Conservation (phyloP, 2,329 filamentous ascomycete genomes). For the Ceratocystis cubensis region DNA sequence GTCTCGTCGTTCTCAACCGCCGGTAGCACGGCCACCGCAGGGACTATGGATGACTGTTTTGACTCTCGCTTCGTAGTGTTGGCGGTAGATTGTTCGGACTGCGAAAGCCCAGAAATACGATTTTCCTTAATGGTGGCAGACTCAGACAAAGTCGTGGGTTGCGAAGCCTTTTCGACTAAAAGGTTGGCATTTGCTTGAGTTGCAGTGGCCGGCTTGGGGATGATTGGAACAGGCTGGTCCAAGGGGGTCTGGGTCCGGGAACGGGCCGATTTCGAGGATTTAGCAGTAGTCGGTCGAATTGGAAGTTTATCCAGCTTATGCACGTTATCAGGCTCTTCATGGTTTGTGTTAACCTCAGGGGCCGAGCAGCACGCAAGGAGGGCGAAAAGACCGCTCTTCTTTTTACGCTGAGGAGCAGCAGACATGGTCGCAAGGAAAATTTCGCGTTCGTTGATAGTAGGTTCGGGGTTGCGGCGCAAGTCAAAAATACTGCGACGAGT, state of each 20-base stretch:
- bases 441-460: conserved; percentile 17
- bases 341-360: conserved; percentile 45
- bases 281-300: conserved; percentile 42
- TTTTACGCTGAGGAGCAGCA: conserved; percentile 40
- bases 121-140: conserved; percentile 33
- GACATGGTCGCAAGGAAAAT: conserved; percentile 21
- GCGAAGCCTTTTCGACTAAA: conserved; percentile 38
- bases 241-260: conserved; percentile 39
- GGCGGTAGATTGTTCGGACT: conserved; percentile 35
- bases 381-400: conserved; percentile 42
- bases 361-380: conserved; percentile 56
- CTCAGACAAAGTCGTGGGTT: conserved; percentile 27
- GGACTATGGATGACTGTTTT: conserved; percentile 32
- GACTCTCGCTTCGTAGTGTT: conserved; percentile 34
- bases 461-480: conserved; percentile 25
- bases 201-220: background rate
- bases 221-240: conserved; percentile 34
- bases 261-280: conserved; percentile 27
- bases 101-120: conserved; percentile 35
- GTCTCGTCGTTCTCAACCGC: conserved; percentile 33
- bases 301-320: conserved; percentile 48
- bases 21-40: conserved; percentile 26
- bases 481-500: conserved; percentile 20
- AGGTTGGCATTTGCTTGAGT: conserved; percentile 29
- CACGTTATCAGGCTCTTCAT: conserved; percentile 41